Evolutionary conservation across 345 rosid genomes (phyloP), one percentile per base, ranked within the genome.

Genomic region (Anacardium occidentale): DNA sequence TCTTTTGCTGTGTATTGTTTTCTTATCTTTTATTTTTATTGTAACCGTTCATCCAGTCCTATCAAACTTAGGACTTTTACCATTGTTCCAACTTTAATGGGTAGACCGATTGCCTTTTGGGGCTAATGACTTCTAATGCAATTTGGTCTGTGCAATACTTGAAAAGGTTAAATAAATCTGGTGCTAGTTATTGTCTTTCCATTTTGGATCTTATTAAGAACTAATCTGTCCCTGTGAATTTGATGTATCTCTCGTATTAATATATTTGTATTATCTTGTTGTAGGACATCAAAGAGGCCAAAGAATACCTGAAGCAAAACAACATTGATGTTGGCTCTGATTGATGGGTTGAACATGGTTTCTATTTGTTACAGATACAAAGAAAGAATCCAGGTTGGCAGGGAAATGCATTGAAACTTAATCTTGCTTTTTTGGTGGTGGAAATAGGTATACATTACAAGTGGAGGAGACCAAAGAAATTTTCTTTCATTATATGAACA

Each of bases 251-350:
- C 24, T 1, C 26, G 42, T 64, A 57, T 10, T 0, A 29, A 47
- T 7, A n/a, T 21, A 45, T 69, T 64, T 21, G 18, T 44, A 10
- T 44, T 12, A 40, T 64, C 45, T 53, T 5, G 73, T 14, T 75
- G 66, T 12, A 91, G 98, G 98, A 90, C 71, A 85, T 92, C 57
- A 66, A 68, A n/a, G 97, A 94, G 86, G 98, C 95, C 47, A 85
- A 86, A 80, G 84, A 85, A 32, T 90, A 83, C 76, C 71, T 91
- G 77, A 83, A 83, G 82, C 84, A 80, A 70, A 90, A 76, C 76
- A 92, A 95, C 51, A 79, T 94, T 47, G 91, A 92, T 81, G 85
- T 91, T 58, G 81, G 86, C 70, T 83, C 85, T 0, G 86, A 76
- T 26, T 84, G 78, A 83, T 54, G 57, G 42, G 3, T 22, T 24